These are phyloP conservation scores for Linnemannia exigua DNA, from an alignment of 192 early-diverging fungal species.

Conservation along the genomic window DNA sequence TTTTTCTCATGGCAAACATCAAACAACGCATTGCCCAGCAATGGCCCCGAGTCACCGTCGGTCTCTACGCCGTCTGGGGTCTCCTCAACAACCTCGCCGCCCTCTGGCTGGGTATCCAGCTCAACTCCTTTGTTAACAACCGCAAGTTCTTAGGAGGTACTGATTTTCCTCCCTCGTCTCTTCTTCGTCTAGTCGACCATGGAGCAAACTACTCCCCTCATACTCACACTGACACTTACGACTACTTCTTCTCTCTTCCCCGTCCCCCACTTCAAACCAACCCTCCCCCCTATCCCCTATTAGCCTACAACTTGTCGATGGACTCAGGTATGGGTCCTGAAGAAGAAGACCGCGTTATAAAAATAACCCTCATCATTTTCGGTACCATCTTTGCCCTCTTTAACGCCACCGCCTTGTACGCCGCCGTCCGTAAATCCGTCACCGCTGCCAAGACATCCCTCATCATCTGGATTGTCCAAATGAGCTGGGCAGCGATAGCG, in stretches of 20 bases:
- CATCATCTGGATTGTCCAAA: not conserved
- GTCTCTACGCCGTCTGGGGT: conserved; percentile 15
- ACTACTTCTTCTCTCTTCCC: no score
- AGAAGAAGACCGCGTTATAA: conserved; percentile 17
- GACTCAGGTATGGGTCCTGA: not conserved
- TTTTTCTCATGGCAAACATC: not conserved
- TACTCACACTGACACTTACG: no score
- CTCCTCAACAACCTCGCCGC: not conserved
- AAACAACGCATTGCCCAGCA: conserved; percentile 13
- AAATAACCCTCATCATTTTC: not conserved
- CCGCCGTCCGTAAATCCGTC: conserved; percentile 10
- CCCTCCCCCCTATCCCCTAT: not conserved
- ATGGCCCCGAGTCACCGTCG: conserved; percentile 12
- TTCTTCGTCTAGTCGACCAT: no score
- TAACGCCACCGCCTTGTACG: not conserved
- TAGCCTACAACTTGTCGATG: no score
- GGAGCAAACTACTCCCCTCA: no score
- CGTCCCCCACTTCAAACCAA: no score
- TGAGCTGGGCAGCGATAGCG: not conserved
- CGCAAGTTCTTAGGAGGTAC: not conserved
- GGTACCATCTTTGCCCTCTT: not conserved
- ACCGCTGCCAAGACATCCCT: conserved; percentile 15
- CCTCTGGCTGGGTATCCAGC: conserved; percentile 15
- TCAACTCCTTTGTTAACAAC: not conserved
- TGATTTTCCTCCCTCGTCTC: not conserved